Conservation (phyloP, 2,329 filamentous ascomycete genomes). For the Stromatinia cepivora region DNA sequence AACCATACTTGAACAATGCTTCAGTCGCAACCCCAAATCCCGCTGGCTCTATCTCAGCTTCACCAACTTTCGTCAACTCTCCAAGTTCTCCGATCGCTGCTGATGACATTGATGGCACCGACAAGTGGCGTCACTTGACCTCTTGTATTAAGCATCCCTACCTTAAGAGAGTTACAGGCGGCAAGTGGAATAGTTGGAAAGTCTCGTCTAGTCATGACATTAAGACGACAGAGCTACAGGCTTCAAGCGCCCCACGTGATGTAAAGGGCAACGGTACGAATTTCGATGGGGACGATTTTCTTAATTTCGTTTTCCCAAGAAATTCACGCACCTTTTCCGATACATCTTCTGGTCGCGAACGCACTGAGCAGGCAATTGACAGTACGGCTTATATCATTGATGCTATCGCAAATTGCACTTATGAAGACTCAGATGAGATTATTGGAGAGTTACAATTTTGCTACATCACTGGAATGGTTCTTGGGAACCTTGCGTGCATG, state of each 20-base stretch:
- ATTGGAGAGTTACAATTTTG: slow-evolving; percentile 62
- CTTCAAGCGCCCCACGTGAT: slow-evolving; percentile 8
- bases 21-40: neutral
- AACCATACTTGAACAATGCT: slow-evolving; percentile 30
- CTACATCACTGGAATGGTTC: slow-evolving; percentile 57
- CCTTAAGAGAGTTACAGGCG: slow-evolving; percentile 51
- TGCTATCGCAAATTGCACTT: slow-evolving; percentile 42
- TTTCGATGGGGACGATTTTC: slow-evolving; percentile 47
- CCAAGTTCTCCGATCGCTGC: slow-evolving; percentile 20
- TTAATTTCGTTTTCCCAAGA: slow-evolving; percentile 52
- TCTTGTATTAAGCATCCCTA: slow-evolving; percentile 48
- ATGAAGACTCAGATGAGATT: slow-evolving; percentile 47
- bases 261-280: slow-evolving; percentile 36
- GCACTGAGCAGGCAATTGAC: slow-evolving; percentile 50
- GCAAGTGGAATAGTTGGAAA: slow-evolving; percentile 49
- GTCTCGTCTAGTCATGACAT: slow-evolving; percentile 56
- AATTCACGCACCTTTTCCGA: slow-evolving; percentile 46
- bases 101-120: slow-evolving; percentile 35
- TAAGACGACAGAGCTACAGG: slow-evolving; percentile 25
- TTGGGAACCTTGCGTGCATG: slow-evolving; percentile 59
- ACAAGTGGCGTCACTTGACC: slow-evolving; percentile 56
- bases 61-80: neutral
- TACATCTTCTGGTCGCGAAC: slow-evolving; percentile 39
- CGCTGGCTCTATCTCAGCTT: neutral
- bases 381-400: slow-evolving; percentile 51